phyloP scores from a whole-genome alignment of 805 yeast genomes.

The Starmera quercuum region DNA sequence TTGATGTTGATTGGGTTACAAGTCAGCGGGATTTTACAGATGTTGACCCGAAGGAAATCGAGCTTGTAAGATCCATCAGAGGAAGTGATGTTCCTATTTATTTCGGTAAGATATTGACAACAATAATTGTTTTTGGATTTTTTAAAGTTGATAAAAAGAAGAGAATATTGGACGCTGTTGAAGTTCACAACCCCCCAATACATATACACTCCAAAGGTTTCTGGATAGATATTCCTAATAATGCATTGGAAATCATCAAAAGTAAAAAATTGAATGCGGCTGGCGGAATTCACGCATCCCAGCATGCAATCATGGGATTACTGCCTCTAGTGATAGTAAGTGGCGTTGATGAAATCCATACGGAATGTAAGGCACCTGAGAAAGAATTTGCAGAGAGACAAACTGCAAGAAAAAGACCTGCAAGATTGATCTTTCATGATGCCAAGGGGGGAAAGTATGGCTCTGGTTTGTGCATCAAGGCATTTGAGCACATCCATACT shows the following conservation, averaged over 20 bases:
- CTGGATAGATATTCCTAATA: slow-evolving; percentile 81
- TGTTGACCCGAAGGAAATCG: slow-evolving; percentile 78
- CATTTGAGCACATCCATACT: slow-evolving; percentile 69
- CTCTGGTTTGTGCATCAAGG: slow-evolving; percentile 71
- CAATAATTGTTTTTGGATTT: slow-evolving; percentile 82
- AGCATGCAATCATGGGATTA: slow-evolving; percentile 79
- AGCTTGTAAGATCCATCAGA: slow-evolving; percentile 47
- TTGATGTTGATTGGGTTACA: slow-evolving; percentile 91
- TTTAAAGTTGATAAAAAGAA: slow-evolving; percentile 75
- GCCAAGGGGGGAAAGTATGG: slow-evolving; percentile 76
- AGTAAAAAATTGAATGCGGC: slow-evolving; percentile 61
- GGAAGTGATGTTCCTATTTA: slow-evolving; percentile 53
- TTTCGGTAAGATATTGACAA: slow-evolving; percentile 67
- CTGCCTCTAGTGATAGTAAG: slow-evolving; percentile 68
- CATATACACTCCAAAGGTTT: slow-evolving; percentile 65
- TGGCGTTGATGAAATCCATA: slow-evolving; percentile 69
- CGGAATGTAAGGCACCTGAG: slow-evolving; percentile 97
- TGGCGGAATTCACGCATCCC: slow-evolving; percentile 95
- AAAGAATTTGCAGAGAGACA: slow-evolving; percentile 83
- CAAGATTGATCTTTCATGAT: slow-evolving; percentile 78
- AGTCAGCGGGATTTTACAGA: slow-evolving; percentile 88
- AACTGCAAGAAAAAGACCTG: slow-evolving; percentile 72
- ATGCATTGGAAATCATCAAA: slow-evolving; percentile 51
- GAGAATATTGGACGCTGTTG: slow-evolving; percentile 87
- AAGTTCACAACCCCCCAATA: slow-evolving; percentile 84